A percentile compares a stretch with the other conserved stretches of the same genome.
Evolutionary conservation across 257 asterid species (phyloP).

Genomic region (Jacaranda copaia): DNA sequence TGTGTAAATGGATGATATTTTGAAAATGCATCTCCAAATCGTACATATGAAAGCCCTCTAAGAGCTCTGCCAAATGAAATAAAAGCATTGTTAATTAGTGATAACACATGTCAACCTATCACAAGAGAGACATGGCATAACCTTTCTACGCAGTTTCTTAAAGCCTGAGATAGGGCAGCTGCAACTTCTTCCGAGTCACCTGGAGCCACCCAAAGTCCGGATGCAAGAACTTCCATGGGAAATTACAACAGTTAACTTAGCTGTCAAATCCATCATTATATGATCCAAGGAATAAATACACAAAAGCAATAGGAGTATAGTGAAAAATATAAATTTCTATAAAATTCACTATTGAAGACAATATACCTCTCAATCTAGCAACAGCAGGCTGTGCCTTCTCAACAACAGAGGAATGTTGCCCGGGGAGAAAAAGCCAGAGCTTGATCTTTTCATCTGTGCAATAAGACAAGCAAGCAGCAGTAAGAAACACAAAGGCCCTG

Average conservation of each 20-base stretch:
- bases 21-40: conserved; percentile 94
- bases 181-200: conserved; percentile 99
- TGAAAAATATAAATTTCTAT: not conserved
- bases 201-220: conserved; percentile 99
- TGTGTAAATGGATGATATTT: conserved; percentile 82
- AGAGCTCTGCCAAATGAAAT: conserved; percentile 72
- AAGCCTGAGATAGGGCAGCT: conserved; percentile 94
- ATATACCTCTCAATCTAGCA: conserved; percentile 83
- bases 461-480: conserved; percentile 41
- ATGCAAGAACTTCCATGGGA: conserved; percentile 70
- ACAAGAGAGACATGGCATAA: conserved; percentile 40
- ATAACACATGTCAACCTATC: conserved; percentile 35
- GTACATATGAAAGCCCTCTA: conserved; percentile 79
- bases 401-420: conserved; percentile 74
- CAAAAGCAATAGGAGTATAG: not conserved
- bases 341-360: conserved; percentile 27
- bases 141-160: conserved; percentile 93
- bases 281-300: conserved; percentile 23
- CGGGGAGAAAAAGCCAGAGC: conserved; percentile 98
- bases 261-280: conserved; percentile 30
- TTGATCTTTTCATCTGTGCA: conserved; percentile 92
- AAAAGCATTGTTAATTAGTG: conserved; percentile 42
- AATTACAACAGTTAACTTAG: conserved; percentile 31
- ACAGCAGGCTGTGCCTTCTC: conserved; percentile 89
- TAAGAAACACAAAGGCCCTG: conserved; percentile 37